Percentiles rank a stretch among this genome's conserved stretches.
Evolutionary conservation across 768 basidiomycete genomes (phyloP).

Genomic region (Boletellus sp.): DNA sequence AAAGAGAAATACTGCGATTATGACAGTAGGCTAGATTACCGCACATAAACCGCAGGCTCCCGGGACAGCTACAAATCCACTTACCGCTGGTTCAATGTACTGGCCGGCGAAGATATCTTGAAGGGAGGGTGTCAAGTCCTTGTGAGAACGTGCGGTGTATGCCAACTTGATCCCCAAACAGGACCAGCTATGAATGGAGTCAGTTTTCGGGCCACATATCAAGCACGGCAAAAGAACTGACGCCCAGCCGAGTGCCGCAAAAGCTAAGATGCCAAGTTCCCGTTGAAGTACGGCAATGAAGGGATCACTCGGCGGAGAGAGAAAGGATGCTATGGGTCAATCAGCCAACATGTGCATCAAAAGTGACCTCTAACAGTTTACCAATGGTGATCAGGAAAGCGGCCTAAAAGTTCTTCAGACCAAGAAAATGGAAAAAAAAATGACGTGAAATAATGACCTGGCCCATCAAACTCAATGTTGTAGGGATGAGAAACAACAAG

Average conservation of each 20-base stretch:
- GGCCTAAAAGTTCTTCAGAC: conserved; percentile 39
- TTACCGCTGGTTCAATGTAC: conserved; percentile 52
- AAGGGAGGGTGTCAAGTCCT: conserved; percentile 36
- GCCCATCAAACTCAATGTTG: conserved; percentile 48
- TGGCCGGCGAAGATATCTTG: conserved; percentile 43
- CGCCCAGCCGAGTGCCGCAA: conserved; percentile 56
- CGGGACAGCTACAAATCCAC: not conserved
- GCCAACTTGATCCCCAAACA: conserved; percentile 65
- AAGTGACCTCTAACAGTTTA: conserved; percentile 18
- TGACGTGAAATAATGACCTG: conserved; percentile 37
- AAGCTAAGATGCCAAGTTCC: conserved; percentile 51
- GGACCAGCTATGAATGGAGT: conserved; percentile 47
- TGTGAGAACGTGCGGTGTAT: conserved; percentile 47
- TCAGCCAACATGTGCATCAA: not conserved
- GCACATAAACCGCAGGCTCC: not conserved
- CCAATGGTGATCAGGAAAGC: conserved; percentile 64
- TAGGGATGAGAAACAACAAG: conserved; percentile 56
- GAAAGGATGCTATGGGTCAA: conserved; percentile 45
- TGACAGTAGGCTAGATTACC: conserved; percentile 47
- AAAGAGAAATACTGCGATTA: conserved; percentile 62
- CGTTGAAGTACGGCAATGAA: conserved; percentile 68
- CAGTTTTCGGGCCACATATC: not conserved
- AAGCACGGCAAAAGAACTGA: conserved; percentile 31
- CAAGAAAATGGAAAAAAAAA: not conserved
- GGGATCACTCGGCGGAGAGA: conserved; percentile 66